phyloP scores from a whole-genome alignment of 1,284 basidiomycete species.

The Boletus sp. region DNA sequence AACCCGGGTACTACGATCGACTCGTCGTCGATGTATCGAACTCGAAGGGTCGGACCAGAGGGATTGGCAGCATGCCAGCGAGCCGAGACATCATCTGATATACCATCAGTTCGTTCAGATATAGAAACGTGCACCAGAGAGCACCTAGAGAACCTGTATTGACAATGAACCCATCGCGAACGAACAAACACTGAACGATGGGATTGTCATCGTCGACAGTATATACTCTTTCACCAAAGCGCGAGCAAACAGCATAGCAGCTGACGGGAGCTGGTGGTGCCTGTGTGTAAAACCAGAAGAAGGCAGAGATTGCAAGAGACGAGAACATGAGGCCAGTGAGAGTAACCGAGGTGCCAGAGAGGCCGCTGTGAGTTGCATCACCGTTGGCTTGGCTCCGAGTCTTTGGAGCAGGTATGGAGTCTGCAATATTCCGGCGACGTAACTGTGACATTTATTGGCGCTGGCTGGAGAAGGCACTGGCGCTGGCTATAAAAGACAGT shows the following conservation, averaged over 20 bases:
- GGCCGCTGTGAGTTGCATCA: neutral
- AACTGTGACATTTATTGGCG: conserved; percentile 21
- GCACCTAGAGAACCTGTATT: conserved; percentile 54
- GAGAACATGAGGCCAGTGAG: conserved; percentile 8
- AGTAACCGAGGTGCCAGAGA: neutral
- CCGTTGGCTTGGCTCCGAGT: neutral
- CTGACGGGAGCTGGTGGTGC: conserved; percentile 15
- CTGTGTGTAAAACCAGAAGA: conserved; percentile 15
- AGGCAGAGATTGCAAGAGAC: conserved; percentile 7
- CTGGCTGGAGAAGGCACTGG: no score
- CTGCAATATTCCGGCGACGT: conserved; percentile 11
- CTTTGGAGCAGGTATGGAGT: neutral
- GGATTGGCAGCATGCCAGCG: conserved; percentile 36
- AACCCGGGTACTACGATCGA: conserved; percentile 65
- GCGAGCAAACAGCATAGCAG: conserved; percentile 59
- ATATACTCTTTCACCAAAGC: conserved; percentile 33
- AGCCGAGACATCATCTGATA: conserved; percentile 42
- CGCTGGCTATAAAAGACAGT: no score
- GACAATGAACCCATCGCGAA: conserved; percentile 36
- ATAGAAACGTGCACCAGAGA: conserved; percentile 19
- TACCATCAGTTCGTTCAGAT: neutral
- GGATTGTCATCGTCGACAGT: conserved; percentile 31
- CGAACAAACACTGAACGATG: conserved; percentile 41
- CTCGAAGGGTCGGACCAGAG: conserved; percentile 27
- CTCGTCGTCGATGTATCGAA: conserved; percentile 50